A percentile compares a stretch with the other conserved stretches of the same genome.
Conservation (phyloP, 371 early-diverging fungal species). For the Mucor velutinosus region DNA sequence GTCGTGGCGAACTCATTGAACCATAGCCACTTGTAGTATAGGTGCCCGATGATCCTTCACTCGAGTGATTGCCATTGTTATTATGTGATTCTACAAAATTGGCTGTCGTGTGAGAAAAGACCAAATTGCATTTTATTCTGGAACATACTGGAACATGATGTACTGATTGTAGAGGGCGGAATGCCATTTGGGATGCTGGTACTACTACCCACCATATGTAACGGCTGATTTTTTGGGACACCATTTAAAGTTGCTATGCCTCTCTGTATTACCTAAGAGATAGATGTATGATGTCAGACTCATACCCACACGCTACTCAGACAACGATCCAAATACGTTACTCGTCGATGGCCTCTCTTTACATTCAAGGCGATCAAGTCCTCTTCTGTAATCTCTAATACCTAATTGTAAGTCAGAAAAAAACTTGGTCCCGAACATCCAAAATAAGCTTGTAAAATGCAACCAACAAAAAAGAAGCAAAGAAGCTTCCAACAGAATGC, state of each 20-base stretch:
- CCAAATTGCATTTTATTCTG: not conserved
- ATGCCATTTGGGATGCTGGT: not conserved
- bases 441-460: not conserved
- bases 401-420: slow-evolving; percentile 17
- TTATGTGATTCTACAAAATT: not conserved
- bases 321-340: slow-evolving; percentile 16
- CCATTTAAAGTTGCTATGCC: slow-evolving; percentile 46
- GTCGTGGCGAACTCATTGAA: slow-evolving; percentile 8
- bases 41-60: slow-evolving; percentile 14
- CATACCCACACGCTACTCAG: not conserved
- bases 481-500: not conserved
- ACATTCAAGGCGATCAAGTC: slow-evolving; percentile 50
- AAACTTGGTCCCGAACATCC: not conserved
- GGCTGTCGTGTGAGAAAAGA: not conserved
- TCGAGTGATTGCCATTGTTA: slow-evolving; percentile 8
- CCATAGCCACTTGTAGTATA: slow-evolving; percentile 25
- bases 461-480: not conserved
- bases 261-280: slow-evolving; percentile 41
- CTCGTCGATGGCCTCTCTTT: slow-evolving; percentile 55
- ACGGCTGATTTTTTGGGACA: slow-evolving; percentile 29
- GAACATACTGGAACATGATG: slow-evolving; percentile 3
- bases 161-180: not conserved
- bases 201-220: not conserved
- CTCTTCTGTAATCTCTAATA: slow-evolving; percentile 49
- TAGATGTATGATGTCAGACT: not conserved